Conservation (phyloP, 2,329 filamentous ascomycete genomes). For the Aureobasidium sp. region DNA sequence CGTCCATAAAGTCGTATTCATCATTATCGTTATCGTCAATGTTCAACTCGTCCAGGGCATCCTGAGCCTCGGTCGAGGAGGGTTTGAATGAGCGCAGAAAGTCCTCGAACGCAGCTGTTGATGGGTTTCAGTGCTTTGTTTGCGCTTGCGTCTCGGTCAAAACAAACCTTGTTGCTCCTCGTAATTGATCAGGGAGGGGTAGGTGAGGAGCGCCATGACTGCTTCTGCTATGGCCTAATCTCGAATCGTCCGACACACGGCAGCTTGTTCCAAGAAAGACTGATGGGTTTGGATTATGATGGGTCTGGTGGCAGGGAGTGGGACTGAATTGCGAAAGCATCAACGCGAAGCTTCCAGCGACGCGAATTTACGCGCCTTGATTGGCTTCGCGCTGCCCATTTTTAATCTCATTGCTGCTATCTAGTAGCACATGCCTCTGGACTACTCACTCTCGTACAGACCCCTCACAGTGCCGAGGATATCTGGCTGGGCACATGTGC, state of each 20-base stretch:
- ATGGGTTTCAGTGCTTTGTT: slow-evolving; percentile 26
- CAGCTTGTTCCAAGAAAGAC: neutral
- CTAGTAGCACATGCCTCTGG: neutral
- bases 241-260: slow-evolving; percentile 1
- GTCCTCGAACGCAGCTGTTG: slow-evolving; percentile 68
- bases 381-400: neutral
- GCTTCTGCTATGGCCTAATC: neutral
- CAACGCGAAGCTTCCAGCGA: neutral
- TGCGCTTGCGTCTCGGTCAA: slow-evolving; percentile 16
- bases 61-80: slow-evolving; percentile 60
- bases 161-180: slow-evolving; percentile 69
- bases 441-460: neutral
- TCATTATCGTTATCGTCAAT: slow-evolving; percentile 83
- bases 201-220: slow-evolving; percentile 77
- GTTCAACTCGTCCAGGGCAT: slow-evolving; percentile 75
- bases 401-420: neutral
- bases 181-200: slow-evolving; percentile 76
- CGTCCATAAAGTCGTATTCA: slow-evolving; percentile 89
- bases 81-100: slow-evolving; percentile 88
- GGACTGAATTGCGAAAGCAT: neutral
- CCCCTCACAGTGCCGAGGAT: neutral
- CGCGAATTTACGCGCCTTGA: neutral
- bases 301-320: slow-evolving; percentile 10
- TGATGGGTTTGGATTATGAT: neutral
- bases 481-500: neutral